Evolutionary conservation across 306 rosid genomes (phyloP).

Genomic region (Betula pendula): DNA sequence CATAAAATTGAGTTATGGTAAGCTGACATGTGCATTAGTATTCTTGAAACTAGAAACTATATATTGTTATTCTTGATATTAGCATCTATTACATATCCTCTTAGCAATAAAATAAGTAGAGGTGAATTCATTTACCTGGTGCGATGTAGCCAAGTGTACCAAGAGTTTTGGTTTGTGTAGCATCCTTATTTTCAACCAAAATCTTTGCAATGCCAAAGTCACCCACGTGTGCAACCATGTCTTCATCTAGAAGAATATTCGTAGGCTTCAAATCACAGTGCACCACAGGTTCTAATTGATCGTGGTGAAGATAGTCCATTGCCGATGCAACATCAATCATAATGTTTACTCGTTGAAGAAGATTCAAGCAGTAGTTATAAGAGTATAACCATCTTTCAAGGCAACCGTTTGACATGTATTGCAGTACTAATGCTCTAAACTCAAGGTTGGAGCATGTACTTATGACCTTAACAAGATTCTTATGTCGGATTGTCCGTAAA

Average conservation of each 20-base stretch:
- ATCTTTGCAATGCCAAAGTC: slow-evolving; percentile 3
- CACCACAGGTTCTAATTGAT: not conserved
- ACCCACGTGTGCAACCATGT: not conserved
- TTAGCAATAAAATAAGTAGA: not conserved
- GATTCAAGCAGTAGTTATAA: not conserved
- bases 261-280: not conserved
- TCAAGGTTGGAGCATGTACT: not conserved
- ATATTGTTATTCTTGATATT: too few species aligned
- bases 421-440: not conserved
- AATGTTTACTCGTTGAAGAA: not conserved
- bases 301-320: not conserved
- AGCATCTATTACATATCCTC: not conserved
- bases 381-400: not conserved
- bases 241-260: not conserved
- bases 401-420: not conserved
- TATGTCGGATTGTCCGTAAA: not conserved
- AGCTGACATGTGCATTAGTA: not conserved
- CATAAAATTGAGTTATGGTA: too few species aligned
- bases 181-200: not conserved
- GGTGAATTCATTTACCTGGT: not conserved
- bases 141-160: not conserved
- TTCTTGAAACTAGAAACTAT: too few species aligned
- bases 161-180: not conserved
- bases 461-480: not conserved
- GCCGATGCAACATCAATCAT: not conserved